phyloP scores from a whole-genome alignment of 768 basidiomycete species.

The Russula brevipes region DNA sequence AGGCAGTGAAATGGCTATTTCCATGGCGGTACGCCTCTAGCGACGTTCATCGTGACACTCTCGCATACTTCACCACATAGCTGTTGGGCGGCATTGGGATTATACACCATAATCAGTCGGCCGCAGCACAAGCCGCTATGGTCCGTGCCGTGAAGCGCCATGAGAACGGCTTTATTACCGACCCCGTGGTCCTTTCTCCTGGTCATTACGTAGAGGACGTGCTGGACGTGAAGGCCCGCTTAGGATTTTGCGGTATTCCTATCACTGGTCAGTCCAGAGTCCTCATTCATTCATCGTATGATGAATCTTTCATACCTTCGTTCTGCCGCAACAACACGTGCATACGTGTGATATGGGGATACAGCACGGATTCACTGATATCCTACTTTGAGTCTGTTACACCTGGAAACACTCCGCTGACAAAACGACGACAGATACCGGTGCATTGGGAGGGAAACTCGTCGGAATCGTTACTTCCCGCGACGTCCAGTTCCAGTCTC shows the following conservation, averaged over 20 bases:
- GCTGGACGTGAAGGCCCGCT: slow-evolving; percentile 82
- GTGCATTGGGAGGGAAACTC: slow-evolving; percentile 82
- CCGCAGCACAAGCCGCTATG: slow-evolving; percentile 90
- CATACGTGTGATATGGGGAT: slow-evolving; percentile 72
- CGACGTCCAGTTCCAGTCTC: slow-evolving; percentile 88
- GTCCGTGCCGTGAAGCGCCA: slow-evolving; percentile 96
- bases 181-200: slow-evolving; percentile 86
- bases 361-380: slow-evolving; percentile 25
- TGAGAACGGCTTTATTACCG: slow-evolving; percentile 97
- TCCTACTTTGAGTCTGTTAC: background rate
- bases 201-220: slow-evolving; percentile 79
- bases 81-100: slow-evolving; percentile 96
- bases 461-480: slow-evolving; percentile 95
- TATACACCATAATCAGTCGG: slow-evolving; percentile 91
- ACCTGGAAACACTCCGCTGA: slow-evolving; percentile 25
- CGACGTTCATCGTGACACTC: slow-evolving; percentile 1
- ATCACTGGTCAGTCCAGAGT: slow-evolving; percentile 77
- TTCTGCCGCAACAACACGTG: slow-evolving; percentile 79
- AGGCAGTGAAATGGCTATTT: slow-evolving; percentile 88
- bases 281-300: slow-evolving; percentile 26
- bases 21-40: slow-evolving; percentile 66
- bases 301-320: slow-evolving; percentile 72
- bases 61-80: slow-evolving; percentile 32
- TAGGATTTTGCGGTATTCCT: slow-evolving; percentile 95
- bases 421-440: slow-evolving; percentile 56